Base-by-base conservation (phyloP, 2,329 filamentous ascomycete genomes). In the Pleoardoris graminearum region DNA sequence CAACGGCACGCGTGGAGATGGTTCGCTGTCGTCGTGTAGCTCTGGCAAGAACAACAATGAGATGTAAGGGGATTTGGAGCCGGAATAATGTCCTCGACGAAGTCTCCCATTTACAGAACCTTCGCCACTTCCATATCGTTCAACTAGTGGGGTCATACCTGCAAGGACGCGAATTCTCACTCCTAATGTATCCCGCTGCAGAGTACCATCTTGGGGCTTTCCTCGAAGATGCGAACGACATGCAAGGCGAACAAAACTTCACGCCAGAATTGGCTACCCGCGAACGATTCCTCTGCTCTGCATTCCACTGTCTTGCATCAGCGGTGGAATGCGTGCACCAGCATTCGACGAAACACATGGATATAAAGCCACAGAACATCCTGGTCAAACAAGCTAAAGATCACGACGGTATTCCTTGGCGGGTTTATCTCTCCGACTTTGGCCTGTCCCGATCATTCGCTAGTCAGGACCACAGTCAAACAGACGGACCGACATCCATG, bases 321-420 rank as follows among this genome's bases (percentile, higher is more conserved):
- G 49, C 59, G 21, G 12, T 65, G 3, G 23, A n/a, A 1, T 60
- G 47, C 27, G 36, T 62, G 2, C 61, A 66, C 11, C 3, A 16
- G 1, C n/a, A 51, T 3, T 50, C 44, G 0, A 62, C 54, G 1
- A 58, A 51, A 21, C 62, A 66, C 32, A 60, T 63, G 56, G 61
- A 64, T 12, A 61, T 66, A 7, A 64, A 66, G 27, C 62, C 63
- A 1, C 38, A 49, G 1, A 65, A 65, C 14, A 55, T 66, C 3
- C 55, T 63, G 4, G 38, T 63, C 11, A 21, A n/a, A 21, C 17
- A 23, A 22, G 10, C 4, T 4, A 38, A 22, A 12, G 8, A 6
- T 12, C 12, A 10, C n/a, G 14, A 7, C 5, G 33, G 5, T 12
- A 17, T 36, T 7, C 3, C 3, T 36, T 6, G 14, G 16, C 16